Conservation (phyloP, 1,284 basidiomycete genomes). For the Exsudoporus floridanus region DNA sequence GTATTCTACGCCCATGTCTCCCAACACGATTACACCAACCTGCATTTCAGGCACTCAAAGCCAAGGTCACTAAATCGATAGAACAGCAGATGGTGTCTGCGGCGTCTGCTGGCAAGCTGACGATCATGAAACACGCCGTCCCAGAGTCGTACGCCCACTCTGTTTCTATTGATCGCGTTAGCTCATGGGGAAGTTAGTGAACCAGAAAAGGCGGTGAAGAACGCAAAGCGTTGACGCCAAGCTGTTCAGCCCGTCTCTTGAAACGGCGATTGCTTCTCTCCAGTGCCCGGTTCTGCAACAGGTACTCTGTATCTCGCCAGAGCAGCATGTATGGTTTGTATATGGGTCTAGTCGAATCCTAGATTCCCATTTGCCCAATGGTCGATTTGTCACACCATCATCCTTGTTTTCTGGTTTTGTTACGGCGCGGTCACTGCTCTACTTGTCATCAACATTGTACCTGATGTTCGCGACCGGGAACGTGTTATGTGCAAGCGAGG, state of each 20-base stretch:
- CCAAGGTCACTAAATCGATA: conserved; percentile 87
- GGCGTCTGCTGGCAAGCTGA: conserved; percentile 82
- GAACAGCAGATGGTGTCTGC: conserved; percentile 86
- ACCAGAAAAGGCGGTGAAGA: conserved; percentile 16
- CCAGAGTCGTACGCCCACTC: conserved; percentile 40
- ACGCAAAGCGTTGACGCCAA: conserved; percentile 19
- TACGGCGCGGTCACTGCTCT: neutral
- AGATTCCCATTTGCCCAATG: neutral
- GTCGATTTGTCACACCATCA: neutral
- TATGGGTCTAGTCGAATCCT: neutral
- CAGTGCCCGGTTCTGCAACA: neutral
- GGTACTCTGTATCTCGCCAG: conserved; percentile 4
- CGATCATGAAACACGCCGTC: conserved; percentile 77
- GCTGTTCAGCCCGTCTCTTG: neutral
- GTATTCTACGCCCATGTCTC: conserved; percentile 35
- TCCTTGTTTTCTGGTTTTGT: neutral
- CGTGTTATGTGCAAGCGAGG: conserved; percentile 2
- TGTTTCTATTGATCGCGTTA: neutral
- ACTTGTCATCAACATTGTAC: neutral
- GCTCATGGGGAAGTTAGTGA: conserved; percentile 23
- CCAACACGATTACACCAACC: conserved; percentile 1
- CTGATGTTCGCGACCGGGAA: neutral
- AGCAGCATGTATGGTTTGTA: conserved; percentile 1
- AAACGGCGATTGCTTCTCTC: conserved; percentile 6
- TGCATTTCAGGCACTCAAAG: conserved; percentile 64